phyloP scores from a whole-genome alignment of 1,139 yeast species.

The Saccharomyces hybrid region DNA sequence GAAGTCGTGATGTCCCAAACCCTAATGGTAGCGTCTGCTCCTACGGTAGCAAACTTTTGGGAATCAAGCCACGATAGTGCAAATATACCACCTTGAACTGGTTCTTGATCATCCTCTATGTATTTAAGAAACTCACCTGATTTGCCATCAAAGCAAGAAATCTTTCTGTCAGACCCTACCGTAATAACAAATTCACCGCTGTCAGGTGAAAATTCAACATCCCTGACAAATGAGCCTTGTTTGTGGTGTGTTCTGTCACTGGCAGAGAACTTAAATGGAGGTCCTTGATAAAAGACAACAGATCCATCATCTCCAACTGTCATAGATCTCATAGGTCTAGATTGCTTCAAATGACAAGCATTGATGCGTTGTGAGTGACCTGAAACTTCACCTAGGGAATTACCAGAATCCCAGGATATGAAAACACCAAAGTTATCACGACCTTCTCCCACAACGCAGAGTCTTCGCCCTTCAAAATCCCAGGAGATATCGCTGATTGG shows the following conservation, averaged over 20 bases:
- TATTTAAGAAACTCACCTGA: conserved; percentile 65
- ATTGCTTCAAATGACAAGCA: conserved; percentile 79
- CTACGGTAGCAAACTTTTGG: conserved; percentile 61
- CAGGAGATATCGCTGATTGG: conserved; percentile 78
- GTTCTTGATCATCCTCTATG: conserved; percentile 46
- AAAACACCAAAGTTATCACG: conserved; percentile 89
- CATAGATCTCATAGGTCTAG: conserved; percentile 88
- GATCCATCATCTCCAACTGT: conserved; percentile 87
- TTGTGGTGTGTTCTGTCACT: conserved; percentile 66
- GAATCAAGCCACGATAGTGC: conserved; percentile 67
- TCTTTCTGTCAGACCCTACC: conserved; percentile 78
- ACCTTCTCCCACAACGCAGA: conserved; percentile 94
- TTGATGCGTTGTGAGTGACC: conserved; percentile 87
- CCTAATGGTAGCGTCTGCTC: conserved; percentile 75
- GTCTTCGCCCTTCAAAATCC: conserved; percentile 82
- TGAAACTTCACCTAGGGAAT: conserved; percentile 88
- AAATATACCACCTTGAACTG: conserved; percentile 61
- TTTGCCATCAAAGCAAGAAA: conserved; percentile 78
- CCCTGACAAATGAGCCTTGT: conserved; percentile 62
- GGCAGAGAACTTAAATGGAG: conserved; percentile 80
- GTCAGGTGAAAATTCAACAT: conserved; percentile 75
- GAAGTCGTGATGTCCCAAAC: conserved; percentile 47
- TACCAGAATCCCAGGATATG: conserved; percentile 89
- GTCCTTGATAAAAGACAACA: conserved; percentile 80
- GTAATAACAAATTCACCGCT: conserved; percentile 62